A percentile compares a stretch with the other conserved stretches of the same genome.
Evolutionary conservation across 2,329 filamentous ascomycete species (phyloP).

Genomic region (Penicillium sp.): DNA sequence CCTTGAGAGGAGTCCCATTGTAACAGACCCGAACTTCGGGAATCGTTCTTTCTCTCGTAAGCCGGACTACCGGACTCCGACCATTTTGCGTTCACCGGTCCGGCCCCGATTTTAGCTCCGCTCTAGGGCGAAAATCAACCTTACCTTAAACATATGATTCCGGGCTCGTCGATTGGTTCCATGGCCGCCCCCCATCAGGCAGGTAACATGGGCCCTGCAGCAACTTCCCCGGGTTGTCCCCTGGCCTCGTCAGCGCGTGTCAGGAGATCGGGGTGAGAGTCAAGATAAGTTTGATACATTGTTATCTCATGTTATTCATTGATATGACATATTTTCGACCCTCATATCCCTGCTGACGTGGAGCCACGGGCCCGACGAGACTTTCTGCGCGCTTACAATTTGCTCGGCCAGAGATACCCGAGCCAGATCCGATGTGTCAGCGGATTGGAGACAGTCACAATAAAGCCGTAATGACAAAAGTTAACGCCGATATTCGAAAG

Average conservation of each 20-base stretch:
- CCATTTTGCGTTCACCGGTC: constrained; percentile 10
- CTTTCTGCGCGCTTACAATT: not conserved
- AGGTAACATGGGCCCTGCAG: not conserved
- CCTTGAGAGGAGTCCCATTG: not conserved
- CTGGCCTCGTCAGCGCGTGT: not conserved
- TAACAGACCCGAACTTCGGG: not conserved
- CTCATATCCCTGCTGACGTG: not conserved
- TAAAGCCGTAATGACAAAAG: not conserved
- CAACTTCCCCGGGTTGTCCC: not conserved
- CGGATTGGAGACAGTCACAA: not conserved
- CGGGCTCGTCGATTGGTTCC: not conserved
- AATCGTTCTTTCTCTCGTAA: not conserved
- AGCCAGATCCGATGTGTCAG: not conserved
- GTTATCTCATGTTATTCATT: not conserved
- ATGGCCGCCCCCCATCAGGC: not conserved
- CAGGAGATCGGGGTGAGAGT: not conserved
- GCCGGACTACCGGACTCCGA: not conserved
- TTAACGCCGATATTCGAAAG: not conserved
- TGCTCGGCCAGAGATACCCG: too few relatives aligned
- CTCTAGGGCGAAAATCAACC: constrained; percentile 4
- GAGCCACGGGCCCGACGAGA: not conserved
- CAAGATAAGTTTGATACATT: not conserved
- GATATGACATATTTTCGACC: not conserved
- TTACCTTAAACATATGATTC: not conserved
- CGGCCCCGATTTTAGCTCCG: constrained; percentile 7